phyloP scores from a whole-genome alignment of 352 stramenopile species.

The Achlya hypogyna region DNA sequence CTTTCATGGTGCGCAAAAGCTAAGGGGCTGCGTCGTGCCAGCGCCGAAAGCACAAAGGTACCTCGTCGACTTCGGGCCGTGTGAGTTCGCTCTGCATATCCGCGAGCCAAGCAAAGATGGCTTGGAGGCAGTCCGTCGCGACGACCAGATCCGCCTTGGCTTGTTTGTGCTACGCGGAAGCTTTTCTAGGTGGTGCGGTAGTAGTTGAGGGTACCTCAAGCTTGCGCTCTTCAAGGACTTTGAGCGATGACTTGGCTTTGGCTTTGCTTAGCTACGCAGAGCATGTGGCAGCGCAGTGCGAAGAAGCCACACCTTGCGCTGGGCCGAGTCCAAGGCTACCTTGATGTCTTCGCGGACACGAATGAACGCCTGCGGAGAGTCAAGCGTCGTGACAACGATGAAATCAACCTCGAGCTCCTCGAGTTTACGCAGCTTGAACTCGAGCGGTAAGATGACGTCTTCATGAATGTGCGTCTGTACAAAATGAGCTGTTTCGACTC shows the following conservation, averaged over 20 bases:
- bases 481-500: neutral
- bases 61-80: neutral
- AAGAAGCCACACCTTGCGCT: slow-evolving; percentile 1
- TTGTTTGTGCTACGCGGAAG: neutral
- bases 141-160: neutral
- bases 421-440: neutral
- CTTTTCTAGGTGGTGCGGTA: neutral
- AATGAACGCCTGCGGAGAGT: too few species aligned
- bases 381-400: neutral
- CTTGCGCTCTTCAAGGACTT: neutral
- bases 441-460: neutral
- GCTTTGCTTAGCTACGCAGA: slow-evolving; percentile 3
- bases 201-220: neutral
- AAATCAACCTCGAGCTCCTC: neutral
- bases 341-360: neutral
- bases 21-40: neutral
- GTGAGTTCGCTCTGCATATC: neutral
- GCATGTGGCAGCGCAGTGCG: neutral
- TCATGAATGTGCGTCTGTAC: neutral
- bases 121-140: neutral
- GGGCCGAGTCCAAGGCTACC: neutral
- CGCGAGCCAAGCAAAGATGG: neutral
- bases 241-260: neutral
- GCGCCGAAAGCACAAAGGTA: neutral
- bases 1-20: neutral